These are phyloP conservation scores for Trichothecium roseum DNA, from an alignment of 2,329 filamentous ascomycete genomes.

Conservation along the genomic window DNA sequence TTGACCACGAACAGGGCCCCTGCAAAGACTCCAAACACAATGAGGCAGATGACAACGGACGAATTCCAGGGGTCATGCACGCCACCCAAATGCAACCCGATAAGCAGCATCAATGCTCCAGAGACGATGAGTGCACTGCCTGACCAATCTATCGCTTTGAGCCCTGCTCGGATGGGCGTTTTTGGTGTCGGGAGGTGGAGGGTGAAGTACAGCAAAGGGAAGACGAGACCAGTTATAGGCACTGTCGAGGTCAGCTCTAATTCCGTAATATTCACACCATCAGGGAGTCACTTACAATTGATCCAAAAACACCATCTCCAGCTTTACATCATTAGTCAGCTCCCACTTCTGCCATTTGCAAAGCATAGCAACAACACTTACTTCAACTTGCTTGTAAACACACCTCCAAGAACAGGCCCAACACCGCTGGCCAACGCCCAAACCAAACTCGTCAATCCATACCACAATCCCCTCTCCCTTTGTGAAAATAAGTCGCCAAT, in stretches of 20 bases:
- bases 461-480: conserved; percentile 32
- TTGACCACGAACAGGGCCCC: conserved; percentile 44
- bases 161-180: conserved; percentile 49
- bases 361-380: conserved; percentile 22
- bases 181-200: conserved; percentile 57
- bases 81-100: conserved; percentile 62
- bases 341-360: background rate
- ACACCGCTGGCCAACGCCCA: conserved; percentile 56
- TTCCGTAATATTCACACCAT: background rate
- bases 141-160: conserved; percentile 50
- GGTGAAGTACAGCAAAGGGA: conserved; percentile 49
- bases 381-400: conserved; percentile 49
- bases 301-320: conserved; percentile 42
- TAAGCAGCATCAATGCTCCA: conserved; percentile 57
- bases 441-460: conserved; percentile 54
- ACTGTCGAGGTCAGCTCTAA: too few relatives aligned
- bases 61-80: conserved; percentile 51
- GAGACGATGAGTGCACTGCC: conserved; percentile 54
- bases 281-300: conserved; percentile 27
- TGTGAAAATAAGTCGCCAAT: conserved; percentile 42
- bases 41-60: conserved; percentile 48
- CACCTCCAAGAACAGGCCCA: conserved; percentile 56
- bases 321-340: conserved; percentile 4
- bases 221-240: conserved; percentile 41
- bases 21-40: conserved; percentile 46